These are phyloP conservation scores for Boletus mariae DNA, from an alignment of 1,284 basidiomycete species.

Conservation along the genomic window DNA sequence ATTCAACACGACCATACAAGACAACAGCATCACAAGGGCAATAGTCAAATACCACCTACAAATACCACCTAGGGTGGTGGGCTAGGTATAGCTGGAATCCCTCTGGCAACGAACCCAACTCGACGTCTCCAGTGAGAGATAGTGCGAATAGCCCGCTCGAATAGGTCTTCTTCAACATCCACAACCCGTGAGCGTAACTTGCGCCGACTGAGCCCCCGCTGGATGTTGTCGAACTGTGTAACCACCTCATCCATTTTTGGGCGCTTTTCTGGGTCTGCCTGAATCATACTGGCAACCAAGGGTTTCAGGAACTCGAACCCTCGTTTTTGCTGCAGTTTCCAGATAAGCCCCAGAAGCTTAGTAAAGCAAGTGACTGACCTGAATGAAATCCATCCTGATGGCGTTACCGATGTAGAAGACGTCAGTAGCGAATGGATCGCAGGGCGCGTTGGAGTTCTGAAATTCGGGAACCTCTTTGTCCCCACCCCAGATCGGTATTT, in stretches of 20 bases:
- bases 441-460: constrained; percentile 10
- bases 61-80: not conserved
- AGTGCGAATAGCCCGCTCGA: not conserved
- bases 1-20: not conserved
- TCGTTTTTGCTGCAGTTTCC: no score
- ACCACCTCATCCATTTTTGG: not conserved
- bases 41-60: not conserved
- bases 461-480: constrained; percentile 14
- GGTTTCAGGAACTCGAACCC: not conserved
- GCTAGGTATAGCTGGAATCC: not conserved
- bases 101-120: not conserved
- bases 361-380: no score
- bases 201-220: not conserved
- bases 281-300: not conserved
- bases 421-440: constrained; percentile 10
- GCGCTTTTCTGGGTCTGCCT: not conserved
- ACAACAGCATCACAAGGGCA: no score
- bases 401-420: constrained; percentile 25
- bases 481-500: constrained; percentile 16
- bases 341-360: no score
- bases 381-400: constrained; percentile 10
- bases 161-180: not conserved
- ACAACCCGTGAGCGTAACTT: not conserved
- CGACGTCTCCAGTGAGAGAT: not conserved
- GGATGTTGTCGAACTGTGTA: not conserved